phyloP scores from a whole-genome alignment of 176 grass and related monocot species.

The Chrysopogon serrulatus region DNA sequence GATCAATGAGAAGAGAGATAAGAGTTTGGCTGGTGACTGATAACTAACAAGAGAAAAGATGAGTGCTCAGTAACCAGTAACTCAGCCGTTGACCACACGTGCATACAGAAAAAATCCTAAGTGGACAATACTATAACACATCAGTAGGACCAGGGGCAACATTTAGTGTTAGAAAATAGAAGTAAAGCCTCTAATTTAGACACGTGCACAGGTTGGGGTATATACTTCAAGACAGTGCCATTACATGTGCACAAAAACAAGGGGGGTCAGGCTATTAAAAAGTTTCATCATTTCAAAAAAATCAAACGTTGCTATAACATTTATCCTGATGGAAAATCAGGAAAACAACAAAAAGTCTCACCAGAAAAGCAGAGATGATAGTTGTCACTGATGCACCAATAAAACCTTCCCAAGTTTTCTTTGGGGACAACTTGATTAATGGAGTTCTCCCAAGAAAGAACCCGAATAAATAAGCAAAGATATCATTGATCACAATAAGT shows the following conservation, averaged over 20 bases:
- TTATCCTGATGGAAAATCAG: background rate
- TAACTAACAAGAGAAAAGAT: background rate
- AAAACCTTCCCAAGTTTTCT: constrained; percentile 99
- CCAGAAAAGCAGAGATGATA: constrained; percentile 92
- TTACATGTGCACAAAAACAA: background rate
- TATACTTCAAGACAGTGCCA: background rate
- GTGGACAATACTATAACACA: background rate
- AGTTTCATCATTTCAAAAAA: background rate
- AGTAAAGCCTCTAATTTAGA: background rate
- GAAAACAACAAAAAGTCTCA: constrained; percentile 44
- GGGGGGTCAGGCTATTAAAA: background rate
- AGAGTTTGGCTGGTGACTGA: background rate
- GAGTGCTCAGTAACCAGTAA: background rate
- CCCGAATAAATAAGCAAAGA: constrained; percentile 95
- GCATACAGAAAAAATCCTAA: background rate
- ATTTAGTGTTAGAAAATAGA: background rate
- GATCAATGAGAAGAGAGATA: background rate
- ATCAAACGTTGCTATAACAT: background rate
- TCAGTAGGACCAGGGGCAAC: background rate
- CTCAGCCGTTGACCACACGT: background rate
- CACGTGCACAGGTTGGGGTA: background rate
- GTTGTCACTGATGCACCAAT: constrained; percentile 97
- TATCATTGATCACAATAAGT: constrained; percentile 95
- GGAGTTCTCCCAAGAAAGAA: constrained; percentile 98
- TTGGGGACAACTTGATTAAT: constrained; percentile 97